Base-by-base conservation (phyloP, 441 rosid species). In the Euphorbia schlechtendalii region DNA sequence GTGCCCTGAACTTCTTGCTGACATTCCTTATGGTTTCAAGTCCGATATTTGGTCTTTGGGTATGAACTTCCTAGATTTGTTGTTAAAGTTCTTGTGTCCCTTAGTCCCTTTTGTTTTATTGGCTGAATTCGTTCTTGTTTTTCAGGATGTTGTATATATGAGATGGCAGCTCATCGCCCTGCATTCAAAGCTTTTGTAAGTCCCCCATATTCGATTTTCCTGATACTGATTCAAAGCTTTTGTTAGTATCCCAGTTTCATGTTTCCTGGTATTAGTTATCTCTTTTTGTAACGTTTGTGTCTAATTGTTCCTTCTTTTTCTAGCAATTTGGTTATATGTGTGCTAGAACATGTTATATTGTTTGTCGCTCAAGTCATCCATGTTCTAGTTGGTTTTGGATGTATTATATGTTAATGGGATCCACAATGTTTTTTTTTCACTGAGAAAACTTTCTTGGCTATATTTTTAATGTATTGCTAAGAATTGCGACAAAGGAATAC, bases 101-200 rank as follows among this genome's bases (percentile, higher is more conserved):
- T 32, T 32, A 32, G 34, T 32, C 34, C 34, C 34, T 32, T 67
- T 53, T 60, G 21, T 14, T 63, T 45, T 36, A 38, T 20, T 60
- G 62, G 59, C 80, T 73, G 54, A 83, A 68, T 43, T 54, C 43
- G 27, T 74, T 73, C 8, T 56, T 75, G 66, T 74, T 78, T 70
- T 74, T 67, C 89, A 92, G 98, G 98, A 20, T 92, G 98, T 81
- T 92, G 96, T 58, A 74, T 89, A 79, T 92, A 92, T 74, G 98
- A 92, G 88, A 89, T 92, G 96, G 96, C 98, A 76, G 98, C 98
- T 56, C 81, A 78, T 77, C 96, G 98, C 36, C 96, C 96, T 66
- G 96, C 98, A 69, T 92, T 92, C 72, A 92, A 89, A 84, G 98
- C 98, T 73, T 89, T 92, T 72, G 98, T 92, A 88, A 85, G 96